Conservation (phyloP, 768 basidiomycete species). For the Russula virescens region DNA sequence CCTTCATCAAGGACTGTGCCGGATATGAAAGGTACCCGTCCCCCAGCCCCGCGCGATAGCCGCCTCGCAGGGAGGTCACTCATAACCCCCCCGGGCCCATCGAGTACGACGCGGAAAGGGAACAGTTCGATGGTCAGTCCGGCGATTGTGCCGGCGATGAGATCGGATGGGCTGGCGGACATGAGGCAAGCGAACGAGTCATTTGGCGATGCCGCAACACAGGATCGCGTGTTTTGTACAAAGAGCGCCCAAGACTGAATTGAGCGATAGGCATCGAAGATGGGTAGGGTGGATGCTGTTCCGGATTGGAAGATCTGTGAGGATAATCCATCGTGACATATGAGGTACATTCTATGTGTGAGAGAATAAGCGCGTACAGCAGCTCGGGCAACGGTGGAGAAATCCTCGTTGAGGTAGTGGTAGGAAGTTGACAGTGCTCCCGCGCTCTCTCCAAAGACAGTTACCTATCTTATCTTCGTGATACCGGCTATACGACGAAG, state of each 20-base stretch:
- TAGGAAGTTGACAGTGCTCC: slow-evolving; percentile 35
- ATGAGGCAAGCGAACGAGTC: slow-evolving; percentile 36
- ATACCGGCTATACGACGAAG: neutral
- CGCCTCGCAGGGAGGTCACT: slow-evolving; percentile 37
- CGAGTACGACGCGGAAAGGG: slow-evolving; percentile 38
- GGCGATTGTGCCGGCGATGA: slow-evolving; percentile 22
- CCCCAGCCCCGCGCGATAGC: slow-evolving; percentile 31
- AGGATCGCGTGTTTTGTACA: slow-evolving; percentile 34
- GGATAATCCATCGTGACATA: neutral
- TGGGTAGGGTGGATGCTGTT: slow-evolving; percentile 30
- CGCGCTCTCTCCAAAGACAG: slow-evolving; percentile 37
- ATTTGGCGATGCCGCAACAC: slow-evolving; percentile 28
- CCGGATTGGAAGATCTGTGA: slow-evolving; percentile 42
- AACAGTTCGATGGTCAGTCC: slow-evolving; percentile 30
- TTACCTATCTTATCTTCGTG: slow-evolving; percentile 28
- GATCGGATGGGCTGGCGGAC: slow-evolving; percentile 22
- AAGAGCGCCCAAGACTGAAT: slow-evolving; percentile 38
- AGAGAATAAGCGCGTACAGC: slow-evolving; percentile 21
- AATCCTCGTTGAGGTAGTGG: slow-evolving; percentile 30
- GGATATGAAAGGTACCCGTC: slow-evolving; percentile 40
- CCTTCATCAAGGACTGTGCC: slow-evolving; percentile 45
- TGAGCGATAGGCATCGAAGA: slow-evolving; percentile 31
- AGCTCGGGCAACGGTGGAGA: slow-evolving; percentile 26
- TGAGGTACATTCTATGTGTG: neutral
- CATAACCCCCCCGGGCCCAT: slow-evolving; percentile 38